A percentile compares a stretch with the other conserved stretches of the same genome.
These are phyloP conservation scores for Helicocarpus griseus DNA, from an alignment of 2,329 filamentous ascomycete genomes.

Conservation along the genomic window DNA sequence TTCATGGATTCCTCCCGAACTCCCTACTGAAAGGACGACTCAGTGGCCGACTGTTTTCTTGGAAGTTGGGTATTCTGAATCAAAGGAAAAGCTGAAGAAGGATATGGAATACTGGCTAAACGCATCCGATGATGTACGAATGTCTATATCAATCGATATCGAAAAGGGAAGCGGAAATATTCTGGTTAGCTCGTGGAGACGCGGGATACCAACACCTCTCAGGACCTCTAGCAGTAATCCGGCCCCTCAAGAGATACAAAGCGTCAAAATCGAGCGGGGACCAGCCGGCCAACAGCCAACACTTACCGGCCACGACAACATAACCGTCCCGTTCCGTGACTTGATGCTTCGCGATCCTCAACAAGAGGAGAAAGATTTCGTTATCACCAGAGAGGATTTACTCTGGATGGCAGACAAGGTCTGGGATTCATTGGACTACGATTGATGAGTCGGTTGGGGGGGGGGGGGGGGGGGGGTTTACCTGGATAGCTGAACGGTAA, in stretches of 20 bases:
- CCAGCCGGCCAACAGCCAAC: background rate
- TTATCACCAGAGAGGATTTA: constrained; percentile 1
- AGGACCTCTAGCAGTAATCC: background rate
- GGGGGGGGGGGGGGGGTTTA: too few relatives aligned
- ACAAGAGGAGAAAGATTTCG: constrained; percentile 2
- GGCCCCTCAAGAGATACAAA: constrained; percentile 1
- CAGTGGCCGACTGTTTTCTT: constrained; percentile 2
- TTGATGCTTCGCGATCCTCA: constrained; percentile 3
- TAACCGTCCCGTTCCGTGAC: background rate
- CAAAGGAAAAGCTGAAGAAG: constrained; percentile 2
- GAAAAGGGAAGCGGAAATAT: constrained; percentile 1
- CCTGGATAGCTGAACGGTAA: too few relatives aligned
- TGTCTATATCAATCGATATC: constrained; percentile 3
- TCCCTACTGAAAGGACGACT: background rate
- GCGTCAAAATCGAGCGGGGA: background rate
- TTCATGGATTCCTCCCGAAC: constrained; percentile 1
- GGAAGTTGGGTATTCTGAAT: constrained; percentile 4
- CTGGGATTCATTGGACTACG: constrained; percentile 1
- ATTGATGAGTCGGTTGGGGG: background rate
- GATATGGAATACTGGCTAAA: constrained; percentile 4
- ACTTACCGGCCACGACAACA: background rate
- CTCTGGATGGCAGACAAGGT: background rate
- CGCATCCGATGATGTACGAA: background rate
- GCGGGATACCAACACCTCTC: background rate
- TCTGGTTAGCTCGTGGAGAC: constrained; percentile 1